Evolutionary conservation across 192 early-diverging fungal genomes (phyloP), one percentile per base, ranked within the genome.

Genomic region (Umbelopsis ramanniana): DNA sequence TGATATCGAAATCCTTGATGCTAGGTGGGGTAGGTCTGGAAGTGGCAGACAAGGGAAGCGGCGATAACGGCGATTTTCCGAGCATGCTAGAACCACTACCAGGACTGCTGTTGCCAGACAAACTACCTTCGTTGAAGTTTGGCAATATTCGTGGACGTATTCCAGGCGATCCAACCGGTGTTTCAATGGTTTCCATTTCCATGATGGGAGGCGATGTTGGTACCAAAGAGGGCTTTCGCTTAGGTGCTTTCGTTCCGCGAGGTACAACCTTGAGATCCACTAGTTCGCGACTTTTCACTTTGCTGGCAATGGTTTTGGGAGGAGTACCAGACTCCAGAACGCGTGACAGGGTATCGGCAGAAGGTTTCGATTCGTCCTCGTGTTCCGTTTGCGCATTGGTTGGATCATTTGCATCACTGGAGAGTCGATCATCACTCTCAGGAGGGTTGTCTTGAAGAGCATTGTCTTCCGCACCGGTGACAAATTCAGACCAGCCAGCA

Each of bases 1-100:
- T 92, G 60, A 96, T 92, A 55, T 95, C 92, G 77, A 89, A 96
- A 77, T 96, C 94, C 74, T 95, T 94, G 75, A 95, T 95, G 47
- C 86, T 90, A 0, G 93, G 92, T 17, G 85, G 75, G 5, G 85
- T 87, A 8, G 89, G 87, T 45, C 81, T 74, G 2, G 86, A 52
- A 12, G 81, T 68, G 9, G 55, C 33, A 5, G 79, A 29, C 6
- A 52, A 76, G 1, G 83, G 67, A 0, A 80, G 76, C 12, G 76
- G 71, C 10, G 80, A 77, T 2, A 66, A 53, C 17, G 74, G 71
- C 0, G 70, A 72, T 46, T 72, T 67, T 15, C 74, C 79, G 6
- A 69, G 45, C 53, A 53, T 53, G 43, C 69, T 68, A 22, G 75
- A 52, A 43, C 52, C 50, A 63, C 52, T 52, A 71, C 76, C 43